These are phyloP conservation scores for Candida sojae DNA, from an alignment of 1,139 yeast species.

Conservation along the genomic window DNA sequence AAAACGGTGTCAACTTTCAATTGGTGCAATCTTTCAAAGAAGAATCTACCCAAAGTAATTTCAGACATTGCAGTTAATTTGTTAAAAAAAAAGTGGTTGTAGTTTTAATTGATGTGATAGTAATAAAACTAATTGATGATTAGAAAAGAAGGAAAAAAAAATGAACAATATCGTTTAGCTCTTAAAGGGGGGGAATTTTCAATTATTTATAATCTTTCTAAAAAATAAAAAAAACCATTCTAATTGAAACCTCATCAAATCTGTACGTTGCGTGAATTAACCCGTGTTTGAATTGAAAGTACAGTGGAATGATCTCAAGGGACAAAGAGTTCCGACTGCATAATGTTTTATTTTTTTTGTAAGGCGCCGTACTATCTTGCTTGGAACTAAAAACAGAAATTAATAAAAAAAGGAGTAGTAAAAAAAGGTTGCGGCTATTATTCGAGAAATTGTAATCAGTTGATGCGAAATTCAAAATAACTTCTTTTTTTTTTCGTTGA, in stretches of 20 bases:
- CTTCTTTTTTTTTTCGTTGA: not conserved
- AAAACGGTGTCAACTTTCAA: constrained; percentile 43
- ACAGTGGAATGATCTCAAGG: constrained; percentile 10
- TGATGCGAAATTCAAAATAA: not conserved
- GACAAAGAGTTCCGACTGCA: constrained; percentile 6
- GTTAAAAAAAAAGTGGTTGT: not conserved
- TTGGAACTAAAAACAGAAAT: too few species aligned
- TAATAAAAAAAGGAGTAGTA: too few species aligned
- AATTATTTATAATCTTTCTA: not conserved
- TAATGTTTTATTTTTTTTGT: not conserved
- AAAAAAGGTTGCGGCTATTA: not conserved
- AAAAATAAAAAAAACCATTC: not conserved
- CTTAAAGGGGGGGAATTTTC: not conserved
- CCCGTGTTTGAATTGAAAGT: not conserved
- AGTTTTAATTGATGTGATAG: not conserved
- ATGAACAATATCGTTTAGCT: not conserved
- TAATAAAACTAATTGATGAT: not conserved
- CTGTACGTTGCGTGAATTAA: not conserved
- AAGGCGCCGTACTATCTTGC: not conserved
- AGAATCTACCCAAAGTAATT: constrained; percentile 43
- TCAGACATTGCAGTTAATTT: constrained; percentile 27
- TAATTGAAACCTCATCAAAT: not conserved
- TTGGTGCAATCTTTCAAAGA: constrained; percentile 39
- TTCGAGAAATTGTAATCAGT: not conserved
- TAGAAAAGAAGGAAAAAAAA: not conserved